A percentile compares a stretch with the other conserved stretches of the same genome.
These are phyloP conservation scores for Asterophora parasitica DNA, from an alignment of 768 basidiomycete genomes.

Conservation along the genomic window DNA sequence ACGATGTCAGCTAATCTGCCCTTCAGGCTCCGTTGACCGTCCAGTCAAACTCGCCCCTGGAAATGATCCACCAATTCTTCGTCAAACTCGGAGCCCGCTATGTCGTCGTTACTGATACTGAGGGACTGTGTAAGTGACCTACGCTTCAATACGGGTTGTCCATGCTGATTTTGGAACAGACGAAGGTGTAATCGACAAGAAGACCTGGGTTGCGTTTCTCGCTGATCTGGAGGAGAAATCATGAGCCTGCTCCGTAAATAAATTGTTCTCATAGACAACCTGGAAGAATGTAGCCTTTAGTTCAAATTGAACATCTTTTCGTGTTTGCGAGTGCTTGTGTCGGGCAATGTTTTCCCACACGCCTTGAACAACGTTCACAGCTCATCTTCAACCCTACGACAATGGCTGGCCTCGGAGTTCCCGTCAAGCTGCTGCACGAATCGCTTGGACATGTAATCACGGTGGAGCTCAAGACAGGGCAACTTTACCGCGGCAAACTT, in stretches of 20 bases:
- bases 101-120: conserved; percentile 75
- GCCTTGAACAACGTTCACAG: neutral
- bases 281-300: neutral
- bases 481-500: conserved; percentile 94
- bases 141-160: neutral
- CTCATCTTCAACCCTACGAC: conserved; percentile 20
- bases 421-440: conserved; percentile 95
- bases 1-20: neutral
- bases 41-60: conserved; percentile 79
- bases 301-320: too few relatives aligned
- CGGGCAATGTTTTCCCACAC: conserved; percentile 12
- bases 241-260: too few relatives aligned
- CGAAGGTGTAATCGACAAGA: conserved; percentile 91
- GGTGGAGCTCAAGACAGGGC: conserved; percentile 97
- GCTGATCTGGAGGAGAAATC: conserved; percentile 64
- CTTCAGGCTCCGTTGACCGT: conserved; percentile 81
- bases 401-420: conserved; percentile 82
- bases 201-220: conserved; percentile 88
- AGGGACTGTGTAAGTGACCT: conserved; percentile 66
- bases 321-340: conserved; percentile 19
- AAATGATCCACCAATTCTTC: conserved; percentile 91
- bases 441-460: conserved; percentile 94
- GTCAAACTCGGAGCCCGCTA: conserved; percentile 91
- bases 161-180: conserved; percentile 37
- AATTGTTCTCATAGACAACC: neutral